phyloP scores from a whole-genome alignment of 2,329 filamentous ascomycete genomes.

The Aspergillus nomiae region DNA sequence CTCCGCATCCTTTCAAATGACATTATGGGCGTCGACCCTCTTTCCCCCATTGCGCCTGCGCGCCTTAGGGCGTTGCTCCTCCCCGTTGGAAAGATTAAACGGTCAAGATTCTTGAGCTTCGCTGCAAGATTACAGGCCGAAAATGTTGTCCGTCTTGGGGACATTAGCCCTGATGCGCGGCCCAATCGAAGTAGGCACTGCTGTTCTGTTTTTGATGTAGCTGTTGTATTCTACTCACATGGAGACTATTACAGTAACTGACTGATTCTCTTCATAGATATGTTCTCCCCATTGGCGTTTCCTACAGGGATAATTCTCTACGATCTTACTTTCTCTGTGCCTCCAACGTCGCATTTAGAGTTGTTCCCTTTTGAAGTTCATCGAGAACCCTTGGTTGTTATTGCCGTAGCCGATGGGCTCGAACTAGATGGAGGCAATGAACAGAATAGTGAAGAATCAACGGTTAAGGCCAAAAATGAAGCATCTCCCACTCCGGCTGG shows the following conservation, averaged over 20 bases:
- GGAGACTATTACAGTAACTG: constrained; percentile 13
- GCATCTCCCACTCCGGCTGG: constrained; percentile 41
- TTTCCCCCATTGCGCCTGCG: constrained; percentile 88
- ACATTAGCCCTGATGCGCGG: constrained; percentile 81
- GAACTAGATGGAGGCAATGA: constrained; percentile 56
- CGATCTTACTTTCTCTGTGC: constrained; percentile 78
- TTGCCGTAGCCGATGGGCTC: constrained; percentile 80
- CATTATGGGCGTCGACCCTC: constrained; percentile 84
- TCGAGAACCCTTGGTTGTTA: constrained; percentile 77
- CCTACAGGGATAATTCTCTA: constrained; percentile 85
- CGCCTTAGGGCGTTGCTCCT: constrained; percentile 85
- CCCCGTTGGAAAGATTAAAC: constrained; percentile 82
- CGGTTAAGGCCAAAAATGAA: constrained; percentile 18
- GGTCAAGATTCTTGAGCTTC: constrained; percentile 76
- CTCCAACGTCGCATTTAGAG: constrained; percentile 76
- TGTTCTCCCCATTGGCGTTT: constrained; percentile 90
- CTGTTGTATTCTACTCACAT: neutral
- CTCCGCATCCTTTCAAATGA: constrained; percentile 43
- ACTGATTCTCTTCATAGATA: constrained; percentile 59
- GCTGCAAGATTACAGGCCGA: constrained; percentile 75
- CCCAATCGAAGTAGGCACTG: constrained; percentile 75
- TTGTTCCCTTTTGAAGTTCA: constrained; percentile 89
- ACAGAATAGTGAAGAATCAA: constrained; percentile 14
- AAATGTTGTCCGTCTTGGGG: constrained; percentile 79
- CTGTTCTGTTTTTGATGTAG: constrained; percentile 3